These are phyloP conservation scores for Lachancea fermentati DNA, from an alignment of 805 yeast species.

Conservation along the genomic window DNA sequence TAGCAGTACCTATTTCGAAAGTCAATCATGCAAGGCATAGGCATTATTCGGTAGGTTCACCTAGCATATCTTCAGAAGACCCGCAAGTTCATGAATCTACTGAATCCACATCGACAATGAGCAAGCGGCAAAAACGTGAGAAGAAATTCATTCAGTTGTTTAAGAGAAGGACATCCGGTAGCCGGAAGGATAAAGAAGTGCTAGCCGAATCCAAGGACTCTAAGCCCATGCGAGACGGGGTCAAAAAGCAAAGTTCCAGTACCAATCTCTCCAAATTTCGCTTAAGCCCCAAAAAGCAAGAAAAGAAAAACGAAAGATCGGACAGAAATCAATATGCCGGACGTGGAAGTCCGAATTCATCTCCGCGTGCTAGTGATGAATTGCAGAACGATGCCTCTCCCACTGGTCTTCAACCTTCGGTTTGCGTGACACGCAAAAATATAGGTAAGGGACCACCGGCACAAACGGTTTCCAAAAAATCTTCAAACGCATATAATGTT, in stretches of 20 bases:
- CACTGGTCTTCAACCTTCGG: constrained; percentile 14
- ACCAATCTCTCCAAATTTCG: constrained; percentile 12
- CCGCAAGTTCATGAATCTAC: not conserved
- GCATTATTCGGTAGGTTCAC: constrained; percentile 2
- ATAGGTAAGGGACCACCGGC: constrained; percentile 8
- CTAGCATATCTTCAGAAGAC: too few species aligned
- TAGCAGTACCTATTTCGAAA: constrained; percentile 5
- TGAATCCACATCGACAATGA: not conserved
- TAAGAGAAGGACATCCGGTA: constrained; percentile 12
- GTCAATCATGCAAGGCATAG: constrained; percentile 10
- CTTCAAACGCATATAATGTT: too few species aligned
- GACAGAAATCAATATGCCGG: not conserved
- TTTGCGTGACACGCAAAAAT: constrained; percentile 13
- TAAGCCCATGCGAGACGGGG: constrained; percentile 7
- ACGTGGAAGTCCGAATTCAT: not conserved
- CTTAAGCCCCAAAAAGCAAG: constrained; percentile 8
- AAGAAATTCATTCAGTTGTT: constrained; percentile 25
- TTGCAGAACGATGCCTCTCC: constrained; percentile 6
- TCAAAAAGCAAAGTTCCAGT: constrained; percentile 11
- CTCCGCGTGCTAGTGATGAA: too few species aligned
- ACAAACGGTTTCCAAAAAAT: not conserved
- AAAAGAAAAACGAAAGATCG: constrained; percentile 13
- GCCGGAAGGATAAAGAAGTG: constrained; percentile 4
- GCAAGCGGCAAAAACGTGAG: constrained; percentile 16
- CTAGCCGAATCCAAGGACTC: constrained; percentile 9